Percentiles rank a stretch among this genome's conserved stretches.
phyloP scores from a whole-genome alignment of 306 rosid species.

The Vigna reflexopilosa region DNA sequence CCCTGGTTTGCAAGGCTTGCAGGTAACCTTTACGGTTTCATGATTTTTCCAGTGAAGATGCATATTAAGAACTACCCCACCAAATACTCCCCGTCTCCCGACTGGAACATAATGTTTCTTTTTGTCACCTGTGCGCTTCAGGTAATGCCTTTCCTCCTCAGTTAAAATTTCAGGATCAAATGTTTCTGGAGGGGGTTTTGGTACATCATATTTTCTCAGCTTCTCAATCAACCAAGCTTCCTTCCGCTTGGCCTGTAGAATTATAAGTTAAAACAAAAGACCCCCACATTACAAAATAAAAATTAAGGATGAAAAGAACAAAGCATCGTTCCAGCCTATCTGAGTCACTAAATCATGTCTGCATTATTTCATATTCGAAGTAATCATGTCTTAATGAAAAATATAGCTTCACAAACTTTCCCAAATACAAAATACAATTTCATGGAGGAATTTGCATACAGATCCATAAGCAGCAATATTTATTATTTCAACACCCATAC shows the following conservation, averaged over 20 bases:
- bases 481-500: constrained; percentile 25
- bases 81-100: constrained; percentile 93
- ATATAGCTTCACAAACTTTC: constrained; percentile 18
- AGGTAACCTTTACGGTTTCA: constrained; percentile 86
- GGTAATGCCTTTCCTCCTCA: constrained; percentile 90
- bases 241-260: constrained; percentile 82
- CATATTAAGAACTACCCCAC: constrained; percentile 95
- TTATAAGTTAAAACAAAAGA: constrained; percentile 14
- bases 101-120: constrained; percentile 82
- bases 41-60: constrained; percentile 97
- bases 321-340: constrained; percentile 24
- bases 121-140: constrained; percentile 93
- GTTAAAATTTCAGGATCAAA: constrained; percentile 91
- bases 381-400: constrained; percentile 11
- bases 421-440: constrained; percentile 22
- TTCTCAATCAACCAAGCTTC: constrained; percentile 92
- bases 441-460: constrained; percentile 22
- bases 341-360: not conserved
- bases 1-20: constrained; percentile 91
- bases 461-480: constrained; percentile 13
- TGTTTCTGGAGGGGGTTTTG: constrained; percentile 63
- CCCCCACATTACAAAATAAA: not conserved
- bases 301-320: not conserved
- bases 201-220: constrained; percentile 73
- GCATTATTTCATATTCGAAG: not conserved